Evolutionary conservation across 106 monocot genomes (phyloP), one percentile per base, ranked within the genome.

Genomic region (Apostasia ramifera): DNA sequence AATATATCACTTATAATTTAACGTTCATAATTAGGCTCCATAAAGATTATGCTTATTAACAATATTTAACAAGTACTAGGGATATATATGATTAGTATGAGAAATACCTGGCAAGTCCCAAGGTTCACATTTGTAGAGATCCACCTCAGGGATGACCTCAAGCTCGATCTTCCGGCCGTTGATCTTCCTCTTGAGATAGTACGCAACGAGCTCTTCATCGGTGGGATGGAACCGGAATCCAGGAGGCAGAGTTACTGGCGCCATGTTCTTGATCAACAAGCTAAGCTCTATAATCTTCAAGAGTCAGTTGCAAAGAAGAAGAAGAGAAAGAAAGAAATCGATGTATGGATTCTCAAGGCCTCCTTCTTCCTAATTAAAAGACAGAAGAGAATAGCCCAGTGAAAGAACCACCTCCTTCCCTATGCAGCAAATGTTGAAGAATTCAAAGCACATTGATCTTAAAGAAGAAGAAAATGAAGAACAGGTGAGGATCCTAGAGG

Each of bases 121-220:
- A 43, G 75, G 75, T 53, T 75, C 75, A 15, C 75, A 75, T 53
- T 75, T 75, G 61, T 75, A 75, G 26, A 75, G 75, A 69, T 75
- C 75, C 3, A 75, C 68, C 45, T 75, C 75, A 5, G 68, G 68
- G 40, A 75, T 75, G 6, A 75, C 53, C 8, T 75, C 75, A 3
- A 75, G 59, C 45, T 75, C 75, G 14, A 75, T 69, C 59, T 60
- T 68, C 5, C 60, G 13, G 6, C 75, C 75, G 10, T 75, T 68
- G 59, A 75, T 75, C 68, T 75, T 75, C 26, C 61, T 6, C 44
- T 68, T 75, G 41, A 75, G 75, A 47, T 70, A 70, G 47, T 70
- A 70, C 2, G 57, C 58, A 9, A 70, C 70, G 43, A 70, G 70
- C 59, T 70, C 70, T 14, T 70, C 70, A 10, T 70, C 70, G 44